Evolutionary conservation across 225 moss, liverwort and hornwort species (phyloP).

Genomic region (Sphagnum tenellum): DNA sequence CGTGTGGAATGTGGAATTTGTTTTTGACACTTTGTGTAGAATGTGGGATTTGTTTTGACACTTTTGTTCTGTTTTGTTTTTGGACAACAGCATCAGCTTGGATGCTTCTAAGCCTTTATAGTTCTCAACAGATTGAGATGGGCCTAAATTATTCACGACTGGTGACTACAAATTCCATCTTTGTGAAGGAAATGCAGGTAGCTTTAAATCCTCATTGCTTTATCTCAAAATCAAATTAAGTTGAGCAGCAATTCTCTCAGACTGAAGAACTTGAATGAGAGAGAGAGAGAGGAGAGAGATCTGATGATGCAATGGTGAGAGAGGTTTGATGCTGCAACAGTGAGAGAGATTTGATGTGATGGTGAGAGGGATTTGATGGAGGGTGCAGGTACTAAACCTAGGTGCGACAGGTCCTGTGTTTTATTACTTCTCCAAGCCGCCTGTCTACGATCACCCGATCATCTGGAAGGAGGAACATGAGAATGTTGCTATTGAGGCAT

Average conservation of each 20-base stretch:
- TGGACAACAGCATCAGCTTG: conserved; percentile 36
- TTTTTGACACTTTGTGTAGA: not conserved
- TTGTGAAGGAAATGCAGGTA: conserved; percentile 41
- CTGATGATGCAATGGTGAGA: not conserved
- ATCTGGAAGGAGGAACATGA: conserved; percentile 4
- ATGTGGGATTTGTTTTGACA: not conserved
- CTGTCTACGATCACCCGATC: conserved; percentile 19
- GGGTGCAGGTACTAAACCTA: conserved; percentile 25
- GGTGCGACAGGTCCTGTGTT: conserved; percentile 22
- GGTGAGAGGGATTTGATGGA: not conserved
- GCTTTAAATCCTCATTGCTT: not conserved
- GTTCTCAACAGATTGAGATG: conserved; percentile 46
- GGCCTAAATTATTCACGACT: conserved; percentile 32
- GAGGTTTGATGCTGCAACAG: not conserved
- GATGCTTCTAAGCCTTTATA: conserved; percentile 38
- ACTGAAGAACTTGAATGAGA: too few species aligned
- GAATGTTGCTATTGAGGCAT: conserved; percentile 11
- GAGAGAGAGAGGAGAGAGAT: too few species aligned
- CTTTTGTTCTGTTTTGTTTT: not conserved
- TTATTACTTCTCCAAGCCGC: conserved; percentile 24
- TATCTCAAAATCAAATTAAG: too few species aligned
- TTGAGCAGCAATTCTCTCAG: too few species aligned
- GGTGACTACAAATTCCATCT: conserved; percentile 21
- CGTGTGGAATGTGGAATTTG: too few species aligned
- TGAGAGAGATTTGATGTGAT: not conserved